Evolutionary conservation across 441 rosid species (phyloP), one percentile per base, ranked within the genome.

Genomic region (Populus hybrid): DNA sequence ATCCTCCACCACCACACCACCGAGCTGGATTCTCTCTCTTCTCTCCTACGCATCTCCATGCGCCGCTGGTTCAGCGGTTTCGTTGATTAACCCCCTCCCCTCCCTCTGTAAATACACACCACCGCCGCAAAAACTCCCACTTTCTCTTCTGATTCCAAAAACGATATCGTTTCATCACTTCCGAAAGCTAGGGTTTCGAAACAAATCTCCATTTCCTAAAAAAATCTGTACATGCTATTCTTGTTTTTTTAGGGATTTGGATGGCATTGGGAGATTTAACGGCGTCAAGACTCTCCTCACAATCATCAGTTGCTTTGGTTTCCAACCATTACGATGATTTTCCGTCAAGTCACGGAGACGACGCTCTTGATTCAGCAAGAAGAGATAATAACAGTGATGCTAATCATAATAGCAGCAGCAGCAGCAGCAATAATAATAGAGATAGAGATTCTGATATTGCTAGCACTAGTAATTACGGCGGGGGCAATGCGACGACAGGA

Each of bases 21-120:
- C 83, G 89, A 89, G 90, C 90, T 91, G 93, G 93, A 90, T 90
- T 89, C 89, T 76, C 90, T 89, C 82, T 76, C 82, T 71, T 88
- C 82, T 77, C 79, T 87, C 84, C 42, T 79, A 78, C 80, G 90
- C 81, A 88, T 90, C 92, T 88, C 89, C 73, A 86, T 88, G 92
- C 87, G 91, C 96, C 90, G 93, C 89, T 90, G 94, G 91, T 86
- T 85, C 86, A 86, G 92, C 87, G 96, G 96, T 87, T 92, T 89
- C 77, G 91, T 92, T 84, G 93, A 89, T 89, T 88, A 79, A 86
- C 59, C 59, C 0, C 56, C 56, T 38, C 42, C 31, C 45, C 45
- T 24, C 77, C 76, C 26, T 21, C 35, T 21, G 20, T n/a, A 16
- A 16, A 50, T 50, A 50, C 2, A 50, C 59, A 4, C 59, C 2